Base-by-base conservation (phyloP, 2,329 filamentous ascomycete genomes). In the Pseudocercospora musae region DNA sequence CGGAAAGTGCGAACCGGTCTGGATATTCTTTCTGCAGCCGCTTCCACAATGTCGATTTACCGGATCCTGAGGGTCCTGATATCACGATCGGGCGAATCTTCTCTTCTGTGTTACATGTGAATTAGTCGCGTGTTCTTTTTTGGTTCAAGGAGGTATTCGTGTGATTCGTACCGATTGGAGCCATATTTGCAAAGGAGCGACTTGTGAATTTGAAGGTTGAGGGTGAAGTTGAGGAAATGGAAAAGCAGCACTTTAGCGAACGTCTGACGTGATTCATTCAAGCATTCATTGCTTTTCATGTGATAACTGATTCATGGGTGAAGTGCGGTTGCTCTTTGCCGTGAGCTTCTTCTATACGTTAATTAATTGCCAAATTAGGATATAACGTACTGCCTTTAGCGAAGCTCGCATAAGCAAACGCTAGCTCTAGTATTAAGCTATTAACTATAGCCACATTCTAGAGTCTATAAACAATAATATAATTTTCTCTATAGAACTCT, bases 1-100 rank as follows among this genome's bases (percentile, higher is more conserved):
- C 77, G 68, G 78, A 81, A 74, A 85, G 84, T 60, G 83, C 87
- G 70, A 94, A 92, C 20, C 86, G 85, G 57, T 85, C 84, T 6
- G 85, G 85, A 72, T 87, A 85, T 59, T 84, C 82, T 27, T 86
- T 80, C 74, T 92, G 89, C 55, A 94, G 86, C 53, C 85, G 82
- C 72, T 87, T 87, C 76, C 90, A 88, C 64, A 94, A 86, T 11
- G 91, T 94, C 70, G 89, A 90, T 79, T 95, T 95, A 69, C 91
- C 91, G 53, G 91, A 86, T 74, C 91, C 91, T 10, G 86, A 89
- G 65, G 91, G 91, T 60, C 91, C 91, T 54, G 87, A 91, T 77
- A 95, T 89, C 70, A 95, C 87, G 71, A 94, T 82, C 13, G 89
- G 90, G 31, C 85, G 84, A 68, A 64, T 69, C 31, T 67, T 66